Conservation (phyloP, 2,329 filamentous ascomycete genomes). For the Stachybotrys chartarum region DNA sequence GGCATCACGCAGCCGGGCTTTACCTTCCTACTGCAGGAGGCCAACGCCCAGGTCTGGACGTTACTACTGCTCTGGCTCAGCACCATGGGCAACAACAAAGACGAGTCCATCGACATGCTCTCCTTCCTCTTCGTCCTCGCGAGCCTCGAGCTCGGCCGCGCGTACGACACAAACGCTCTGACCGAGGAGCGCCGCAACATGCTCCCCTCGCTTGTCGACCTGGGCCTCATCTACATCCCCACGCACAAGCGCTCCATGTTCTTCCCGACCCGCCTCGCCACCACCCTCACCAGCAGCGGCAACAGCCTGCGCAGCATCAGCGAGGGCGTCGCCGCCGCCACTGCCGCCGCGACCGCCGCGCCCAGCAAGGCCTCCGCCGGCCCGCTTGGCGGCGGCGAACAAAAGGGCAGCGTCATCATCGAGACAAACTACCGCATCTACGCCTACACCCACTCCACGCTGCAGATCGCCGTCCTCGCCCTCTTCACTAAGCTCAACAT, state of each 20-base stretch:
- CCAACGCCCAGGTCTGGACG: slow-evolving; percentile 96
- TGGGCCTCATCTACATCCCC: slow-evolving; percentile 80
- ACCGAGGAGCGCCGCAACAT: slow-evolving; percentile 78
- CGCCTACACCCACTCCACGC: slow-evolving; percentile 87
- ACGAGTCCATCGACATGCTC: slow-evolving; percentile 85
- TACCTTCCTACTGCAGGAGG: slow-evolving; percentile 87
- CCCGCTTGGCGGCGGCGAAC: slow-evolving; percentile 27
- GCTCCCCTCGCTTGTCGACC: slow-evolving; percentile 84
- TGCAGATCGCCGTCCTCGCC: slow-evolving; percentile 89
- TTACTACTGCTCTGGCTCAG: slow-evolving; percentile 89
- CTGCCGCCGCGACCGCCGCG: slow-evolving; percentile 34
- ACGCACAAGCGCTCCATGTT: slow-evolving; percentile 52
- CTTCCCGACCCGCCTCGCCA: slow-evolving; percentile 91
- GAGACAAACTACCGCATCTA: slow-evolving; percentile 98
- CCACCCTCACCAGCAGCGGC: slow-evolving; percentile 82
- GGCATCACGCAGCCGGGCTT: slow-evolving; percentile 91
- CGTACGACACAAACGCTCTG: slow-evolving; percentile 81
- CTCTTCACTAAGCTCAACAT: slow-evolving; percentile 84
- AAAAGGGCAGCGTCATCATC: slow-evolving; percentile 82
- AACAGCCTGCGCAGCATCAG: slow-evolving; percentile 63
- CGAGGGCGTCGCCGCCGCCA: slow-evolving; percentile 61
- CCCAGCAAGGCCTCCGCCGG: slow-evolving; percentile 26
- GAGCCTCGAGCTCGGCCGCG: slow-evolving; percentile 82
- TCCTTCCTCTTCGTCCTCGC: slow-evolving; percentile 95
- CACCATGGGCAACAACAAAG: slow-evolving; percentile 54